phyloP scores from a whole-genome alignment of 306 rosid species.

The Begonia peltatifolia region DNA sequence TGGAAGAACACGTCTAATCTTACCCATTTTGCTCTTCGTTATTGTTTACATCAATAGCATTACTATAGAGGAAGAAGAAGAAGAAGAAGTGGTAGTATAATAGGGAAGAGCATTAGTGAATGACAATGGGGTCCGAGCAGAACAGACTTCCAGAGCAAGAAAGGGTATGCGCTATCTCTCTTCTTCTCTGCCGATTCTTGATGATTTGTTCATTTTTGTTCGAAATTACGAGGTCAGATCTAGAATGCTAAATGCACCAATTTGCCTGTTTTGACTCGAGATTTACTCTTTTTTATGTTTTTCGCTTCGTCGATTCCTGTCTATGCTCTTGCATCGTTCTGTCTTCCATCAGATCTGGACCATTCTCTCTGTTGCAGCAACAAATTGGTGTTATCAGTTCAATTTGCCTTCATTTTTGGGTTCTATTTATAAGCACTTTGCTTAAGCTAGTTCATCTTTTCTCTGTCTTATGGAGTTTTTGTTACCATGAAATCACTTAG shows the following conservation, averaged over 20 bases:
- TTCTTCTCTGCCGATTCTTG: neutral
- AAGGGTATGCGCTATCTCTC: slow-evolving; percentile 35
- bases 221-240: slow-evolving; percentile 2
- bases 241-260: neutral
- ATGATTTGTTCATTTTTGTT: neutral
- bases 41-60: neutral
- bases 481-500: too few species aligned
- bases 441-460: too few species aligned
- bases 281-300: neutral
- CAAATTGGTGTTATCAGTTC: too few species aligned
- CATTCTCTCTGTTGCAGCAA: neutral
- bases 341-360: slow-evolving; percentile 3
- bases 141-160: slow-evolving; percentile 78
- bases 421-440: too few species aligned
- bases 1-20: too few species aligned
- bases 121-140: slow-evolving; percentile 82
- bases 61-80: neutral
- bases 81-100: slow-evolving; percentile 2
- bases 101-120: neutral
- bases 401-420: too few species aligned
- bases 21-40: neutral
- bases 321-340: too few species aligned
- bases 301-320: neutral
- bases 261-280: neutral
- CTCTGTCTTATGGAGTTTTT: too few species aligned